Evolutionary conservation across 441 rosid species (phyloP), one percentile per base, ranked within the genome.

Genomic region (Eutrema salsugineum): DNA sequence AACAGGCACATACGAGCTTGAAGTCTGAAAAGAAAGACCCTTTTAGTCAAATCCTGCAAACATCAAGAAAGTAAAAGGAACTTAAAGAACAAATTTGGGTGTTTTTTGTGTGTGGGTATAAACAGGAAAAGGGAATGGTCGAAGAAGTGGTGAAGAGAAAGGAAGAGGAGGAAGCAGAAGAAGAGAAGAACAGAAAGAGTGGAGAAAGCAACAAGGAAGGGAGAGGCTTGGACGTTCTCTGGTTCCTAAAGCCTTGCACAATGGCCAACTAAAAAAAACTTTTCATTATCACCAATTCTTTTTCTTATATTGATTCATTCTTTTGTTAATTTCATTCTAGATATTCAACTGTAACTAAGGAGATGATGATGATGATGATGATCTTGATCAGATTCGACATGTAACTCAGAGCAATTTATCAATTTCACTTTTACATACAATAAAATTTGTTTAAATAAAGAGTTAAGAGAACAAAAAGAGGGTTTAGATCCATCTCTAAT

Each of bases 171-270:
- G 70, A 56, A 15, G 77, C 63, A 5, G 83, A 53, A 22, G 84
- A 79, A 61, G 74, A 69, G 28, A 78, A 36, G 48, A 71, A 14
- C 33, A 71, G 72, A 20, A 62, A 85, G 36, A 60, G 75, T 56
- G 81, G 61, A 11, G 86, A 83, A 60, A 81, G 83, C 73, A 85
- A 79, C 73, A 85, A 79, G 66, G 88, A 83, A 77, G 70, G 77
- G 30, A 84, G 71, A 68, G 79, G 81, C 5, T 78, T 88, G 56
- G 92, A 91, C 60, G 85, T 94, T 58, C 89, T 90, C 57, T 91
- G 99, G 97, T 87, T 94, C 81, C 75, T 91, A 68, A 91, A 91
- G 86, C 97, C 97, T 73, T 94, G 95, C 91, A 79, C 97, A 51
- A 66, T 85, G 20, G 81, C 91, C 19, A 77, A 71, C 77, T 86